Evolutionary conservation across 345 rosid genomes (phyloP).

Genomic region (Luvunga scandens): DNA sequence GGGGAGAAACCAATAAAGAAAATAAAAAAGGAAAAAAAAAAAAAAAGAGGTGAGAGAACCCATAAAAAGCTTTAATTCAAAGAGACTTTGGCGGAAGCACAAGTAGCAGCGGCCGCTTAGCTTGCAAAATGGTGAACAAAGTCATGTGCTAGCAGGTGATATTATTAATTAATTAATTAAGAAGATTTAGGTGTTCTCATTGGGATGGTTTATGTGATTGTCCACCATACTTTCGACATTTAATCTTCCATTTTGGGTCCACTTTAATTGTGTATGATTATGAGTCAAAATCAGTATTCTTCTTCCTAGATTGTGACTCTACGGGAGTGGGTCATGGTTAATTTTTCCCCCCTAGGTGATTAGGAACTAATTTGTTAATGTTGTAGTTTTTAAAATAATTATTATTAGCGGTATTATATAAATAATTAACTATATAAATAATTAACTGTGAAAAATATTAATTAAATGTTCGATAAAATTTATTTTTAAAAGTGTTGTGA

Average conservation of each 20-base stretch:
- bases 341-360: too few relatives aligned
- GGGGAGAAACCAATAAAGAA: conserved; percentile 16
- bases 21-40: neutral
- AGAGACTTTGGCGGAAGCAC: conserved; percentile 6
- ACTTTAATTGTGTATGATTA: neutral
- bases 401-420: rapidly evolving
- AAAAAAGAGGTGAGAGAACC: neutral
- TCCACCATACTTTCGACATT: conserved; percentile 42
- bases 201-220: conserved; percentile 27
- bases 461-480: rapidly evolving
- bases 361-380: too few relatives aligned
- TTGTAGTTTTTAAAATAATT: too few relatives aligned
- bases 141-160: conserved; percentile 25
- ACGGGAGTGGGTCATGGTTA: neutral
- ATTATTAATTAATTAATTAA: neutral
- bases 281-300: conserved; percentile 13
- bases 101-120: conserved; percentile 6
- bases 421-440: rapidly evolving
- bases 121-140: conserved; percentile 37
- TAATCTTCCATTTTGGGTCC: conserved; percentile 30
- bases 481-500: too few relatives aligned
- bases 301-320: conserved; percentile 15
- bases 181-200: conserved; percentile 16
- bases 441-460: too few relatives aligned
- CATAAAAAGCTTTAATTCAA: neutral